Evolutionary conservation across 208 protist species (phyloP).

Genomic region (Wallacemonas sp.): DNA sequence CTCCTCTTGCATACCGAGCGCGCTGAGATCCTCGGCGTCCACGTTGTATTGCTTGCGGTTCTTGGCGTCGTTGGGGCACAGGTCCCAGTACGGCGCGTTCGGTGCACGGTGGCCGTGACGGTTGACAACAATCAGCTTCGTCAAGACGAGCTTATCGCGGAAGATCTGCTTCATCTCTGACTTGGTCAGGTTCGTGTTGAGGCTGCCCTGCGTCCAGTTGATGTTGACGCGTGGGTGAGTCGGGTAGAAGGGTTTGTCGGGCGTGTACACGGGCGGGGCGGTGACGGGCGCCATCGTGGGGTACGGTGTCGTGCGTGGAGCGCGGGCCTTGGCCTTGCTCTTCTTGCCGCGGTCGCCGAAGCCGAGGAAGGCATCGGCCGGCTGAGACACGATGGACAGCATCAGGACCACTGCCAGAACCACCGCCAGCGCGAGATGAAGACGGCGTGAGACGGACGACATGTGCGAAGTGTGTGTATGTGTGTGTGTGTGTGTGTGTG

Average conservation of each 20-base stretch:
- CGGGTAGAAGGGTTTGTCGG: slow-evolving; percentile 14
- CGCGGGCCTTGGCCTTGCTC: no score
- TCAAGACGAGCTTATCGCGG: slow-evolving; percentile 56
- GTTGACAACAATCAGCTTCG: slow-evolving; percentile 75
- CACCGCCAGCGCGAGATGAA: slow-evolving; percentile 7
- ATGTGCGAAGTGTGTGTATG: no score
- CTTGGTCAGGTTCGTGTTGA: slow-evolving; percentile 35
- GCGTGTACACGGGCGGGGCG: background rate
- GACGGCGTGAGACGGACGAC: no score
- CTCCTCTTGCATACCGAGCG: slow-evolving; percentile 81
- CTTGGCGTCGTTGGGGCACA: slow-evolving; percentile 63
- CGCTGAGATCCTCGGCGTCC: slow-evolving; percentile 67
- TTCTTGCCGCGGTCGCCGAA: background rate
- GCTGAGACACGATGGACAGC: slow-evolving; percentile 5
- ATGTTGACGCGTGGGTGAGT: slow-evolving; percentile 55
- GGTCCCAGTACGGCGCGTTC: slow-evolving; percentile 75
- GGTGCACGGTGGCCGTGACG: slow-evolving; percentile 82
- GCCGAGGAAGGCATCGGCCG: slow-evolving; percentile 16
- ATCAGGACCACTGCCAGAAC: slow-evolving; percentile 9
- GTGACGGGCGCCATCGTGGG: slow-evolving; percentile 5
- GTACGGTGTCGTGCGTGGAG: background rate
- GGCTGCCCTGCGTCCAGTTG: slow-evolving; percentile 48
- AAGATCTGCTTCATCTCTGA: slow-evolving; percentile 34
- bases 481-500: background rate
- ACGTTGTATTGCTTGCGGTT: slow-evolving; percentile 62